Percentiles rank a stretch among this genome's conserved stretches.
Evolutionary conservation across 2,329 filamentous ascomycete genomes (phyloP).

Genomic region (Paraconiothyrium sp.): DNA sequence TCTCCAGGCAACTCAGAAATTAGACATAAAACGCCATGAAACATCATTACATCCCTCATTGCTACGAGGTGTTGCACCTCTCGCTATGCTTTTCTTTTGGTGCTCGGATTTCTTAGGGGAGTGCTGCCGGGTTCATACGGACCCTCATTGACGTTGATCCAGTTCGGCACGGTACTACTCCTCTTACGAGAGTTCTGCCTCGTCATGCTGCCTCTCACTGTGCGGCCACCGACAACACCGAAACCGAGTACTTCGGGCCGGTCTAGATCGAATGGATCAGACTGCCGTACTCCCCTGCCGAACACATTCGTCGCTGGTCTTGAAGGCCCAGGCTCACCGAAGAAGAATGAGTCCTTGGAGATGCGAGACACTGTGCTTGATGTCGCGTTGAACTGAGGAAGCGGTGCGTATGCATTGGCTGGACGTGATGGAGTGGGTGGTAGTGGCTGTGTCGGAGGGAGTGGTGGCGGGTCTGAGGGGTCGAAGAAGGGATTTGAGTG

Average conservation of each 20-base stretch:
- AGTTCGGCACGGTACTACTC: conserved; percentile 42
- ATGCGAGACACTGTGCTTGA: conserved; percentile 36
- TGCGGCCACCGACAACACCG: conserved; percentile 36
- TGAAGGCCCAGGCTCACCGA: conserved; percentile 48
- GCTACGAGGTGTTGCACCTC: conserved; percentile 7
- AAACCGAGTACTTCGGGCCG: conserved; percentile 51
- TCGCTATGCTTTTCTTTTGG: conserved; percentile 23
- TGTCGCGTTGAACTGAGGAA: conserved; percentile 36
- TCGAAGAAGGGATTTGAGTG: conserved; percentile 39
- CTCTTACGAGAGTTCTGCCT: conserved; percentile 39
- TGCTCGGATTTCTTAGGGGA: conserved; percentile 28
- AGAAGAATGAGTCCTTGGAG: conserved; percentile 36
- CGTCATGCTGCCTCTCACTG: conserved; percentile 40
- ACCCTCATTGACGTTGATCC: conserved; percentile 33
- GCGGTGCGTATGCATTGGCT: conserved; percentile 30
- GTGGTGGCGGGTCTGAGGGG: conserved; percentile 32
- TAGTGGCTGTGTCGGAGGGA: conserved; percentile 37
- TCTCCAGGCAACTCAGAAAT: conserved; percentile 20
- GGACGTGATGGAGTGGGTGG: conserved; percentile 35
- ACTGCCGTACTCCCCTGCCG: conserved; percentile 44
- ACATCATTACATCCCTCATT: conserved; percentile 26
- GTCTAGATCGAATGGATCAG: conserved; percentile 54
- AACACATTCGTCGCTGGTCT: conserved; percentile 42
- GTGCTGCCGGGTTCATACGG: conserved; percentile 30
- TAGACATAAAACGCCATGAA: conserved; percentile 19